Percentiles rank a stretch among this genome's conserved stretches.
These are phyloP conservation scores for Nothophoma quercina DNA, from an alignment of 2,329 filamentous ascomycete species.

Conservation along the genomic window DNA sequence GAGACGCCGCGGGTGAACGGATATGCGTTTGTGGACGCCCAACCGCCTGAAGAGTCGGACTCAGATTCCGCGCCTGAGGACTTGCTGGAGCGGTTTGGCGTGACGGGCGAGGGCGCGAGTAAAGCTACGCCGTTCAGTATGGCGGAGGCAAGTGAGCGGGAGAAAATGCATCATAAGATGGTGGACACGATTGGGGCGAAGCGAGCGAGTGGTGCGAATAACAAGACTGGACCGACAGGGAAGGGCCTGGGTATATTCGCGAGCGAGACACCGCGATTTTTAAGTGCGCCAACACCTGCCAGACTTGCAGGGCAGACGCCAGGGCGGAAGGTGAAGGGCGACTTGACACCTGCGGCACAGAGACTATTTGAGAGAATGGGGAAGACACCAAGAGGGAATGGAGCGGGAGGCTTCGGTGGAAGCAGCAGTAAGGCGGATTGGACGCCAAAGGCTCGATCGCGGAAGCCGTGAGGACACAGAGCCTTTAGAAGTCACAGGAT, in stretches of 20 bases:
- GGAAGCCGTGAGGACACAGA: slow-evolving; percentile 16
- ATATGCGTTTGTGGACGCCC: slow-evolving; percentile 92
- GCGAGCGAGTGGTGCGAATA: slow-evolving; percentile 9
- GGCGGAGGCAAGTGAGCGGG: slow-evolving; percentile 75
- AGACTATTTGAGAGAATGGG: slow-evolving; percentile 49
- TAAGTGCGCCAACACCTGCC: slow-evolving; percentile 77
- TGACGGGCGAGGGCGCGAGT: slow-evolving; percentile 21
- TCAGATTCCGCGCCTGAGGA: slow-evolving; percentile 49
- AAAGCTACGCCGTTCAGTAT: slow-evolving; percentile 70
- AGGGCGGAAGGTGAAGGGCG: slow-evolving; percentile 62
- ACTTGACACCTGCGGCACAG: slow-evolving; percentile 75
- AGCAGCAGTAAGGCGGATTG: slow-evolving; percentile 27
- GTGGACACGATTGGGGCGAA: slow-evolving; percentile 50
- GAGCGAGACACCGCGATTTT: slow-evolving; percentile 67
- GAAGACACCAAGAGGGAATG: slow-evolving; percentile 31
- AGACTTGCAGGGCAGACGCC: slow-evolving; percentile 61
- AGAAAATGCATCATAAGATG: slow-evolving; percentile 79
- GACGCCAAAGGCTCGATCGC: slow-evolving; percentile 39
- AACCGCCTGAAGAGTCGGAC: slow-evolving; percentile 72
- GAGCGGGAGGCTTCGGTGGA: slow-evolving; percentile 30
- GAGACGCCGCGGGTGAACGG: slow-evolving; percentile 93
- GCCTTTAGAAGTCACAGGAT: too few relatives aligned
- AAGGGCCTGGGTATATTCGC: slow-evolving; percentile 39
- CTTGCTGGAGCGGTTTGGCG: slow-evolving; percentile 56
- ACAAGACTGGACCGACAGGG: slow-evolving; percentile 9